Evolutionary conservation across 352 stramenopile species (phyloP), one percentile per base, ranked within the genome.

Genomic region (Pythium grandisporangium): DNA sequence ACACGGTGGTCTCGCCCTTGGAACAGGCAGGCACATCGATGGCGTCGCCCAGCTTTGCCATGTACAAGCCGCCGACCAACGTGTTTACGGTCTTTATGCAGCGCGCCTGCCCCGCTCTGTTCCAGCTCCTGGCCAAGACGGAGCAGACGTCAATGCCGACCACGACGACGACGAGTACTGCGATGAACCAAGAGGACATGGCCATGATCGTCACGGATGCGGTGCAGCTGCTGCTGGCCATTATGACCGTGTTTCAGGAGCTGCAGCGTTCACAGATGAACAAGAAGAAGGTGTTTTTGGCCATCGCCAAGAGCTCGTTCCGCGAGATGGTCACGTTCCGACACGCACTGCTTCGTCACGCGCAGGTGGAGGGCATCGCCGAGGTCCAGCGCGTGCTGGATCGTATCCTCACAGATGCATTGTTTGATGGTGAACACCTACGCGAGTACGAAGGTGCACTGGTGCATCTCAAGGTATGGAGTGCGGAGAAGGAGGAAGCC

Each of bases 271-370:
- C 78, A n/a, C 79, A 93, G 42, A 61, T 75, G n/a, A 93, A 91
- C 61, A 91, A 90, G 61, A 85, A 84, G 49, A 93, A 93, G 35
- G 81, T 90, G 19, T 93, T 92, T 43, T 37, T 89, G 17, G 66
- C 72, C 2, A 66, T 89, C 49, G 67, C 78, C 33, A 93, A 93
- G 63, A 85, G 73, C 0, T 90, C 63, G 11, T 51, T 93, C 13
- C 53, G 61, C 4, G 63, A 83, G 8, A 56, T 92, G 20, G 55
- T 85, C 12, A 41, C 37, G 7, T 83, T 76, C 48, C 73, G 73
- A 12, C 55, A 84, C 38, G 55, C 52, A 6, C 56, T 90, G 17
- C 37, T 53, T 6, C 45, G 47, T 39, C 27, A 56, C 30, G 2
- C 6, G 7, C 24, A 29, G 6, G 14, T 53, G 0, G 41, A 52